Conservation (phyloP, 768 basidiomycete genomes). For the Postia placenta region DNA sequence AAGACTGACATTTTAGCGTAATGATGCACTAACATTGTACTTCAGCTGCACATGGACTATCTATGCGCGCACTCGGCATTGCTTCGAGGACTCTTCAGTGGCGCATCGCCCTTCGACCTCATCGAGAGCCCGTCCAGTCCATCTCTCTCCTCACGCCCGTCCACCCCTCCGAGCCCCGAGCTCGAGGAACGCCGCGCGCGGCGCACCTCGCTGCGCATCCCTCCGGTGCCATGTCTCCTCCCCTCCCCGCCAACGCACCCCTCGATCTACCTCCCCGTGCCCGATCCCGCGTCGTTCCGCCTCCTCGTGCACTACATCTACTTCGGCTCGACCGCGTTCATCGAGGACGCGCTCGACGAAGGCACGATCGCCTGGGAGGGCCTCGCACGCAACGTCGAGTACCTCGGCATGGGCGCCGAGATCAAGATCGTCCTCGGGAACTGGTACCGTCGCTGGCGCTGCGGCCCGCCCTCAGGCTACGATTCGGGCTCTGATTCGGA, state of each 20-base stretch:
- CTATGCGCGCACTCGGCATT: constrained; percentile 78
- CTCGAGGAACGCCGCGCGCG: constrained; percentile 46
- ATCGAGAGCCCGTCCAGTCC: constrained; percentile 37
- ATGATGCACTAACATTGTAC: constrained; percentile 5
- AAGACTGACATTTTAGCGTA: background rate
- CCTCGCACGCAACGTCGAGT: constrained; percentile 84
- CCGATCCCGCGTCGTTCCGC: constrained; percentile 67
- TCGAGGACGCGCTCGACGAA: constrained; percentile 61
- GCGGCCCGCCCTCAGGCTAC: constrained; percentile 23
- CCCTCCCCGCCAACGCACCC: constrained; percentile 62
- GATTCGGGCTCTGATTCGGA: constrained; percentile 20
- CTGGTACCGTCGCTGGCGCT: constrained; percentile 68
- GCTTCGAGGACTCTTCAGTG: constrained; percentile 64
- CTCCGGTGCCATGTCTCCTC: constrained; percentile 58
- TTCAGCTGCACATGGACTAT: constrained; percentile 74
- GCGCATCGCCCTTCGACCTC: constrained; percentile 56
- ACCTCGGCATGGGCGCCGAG: constrained; percentile 68
- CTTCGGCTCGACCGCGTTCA: constrained; percentile 61
- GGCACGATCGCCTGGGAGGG: constrained; percentile 79
- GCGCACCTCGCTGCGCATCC: constrained; percentile 16
- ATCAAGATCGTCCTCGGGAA: constrained; percentile 72
- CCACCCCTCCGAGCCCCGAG: constrained; percentile 54
- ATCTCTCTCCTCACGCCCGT: constrained; percentile 34
- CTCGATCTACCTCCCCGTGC: constrained; percentile 66
- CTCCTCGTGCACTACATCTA: constrained; percentile 78